Base-by-base conservation (phyloP, 352 stramenopile genomes). In the Phytophthora meadii region DNA sequence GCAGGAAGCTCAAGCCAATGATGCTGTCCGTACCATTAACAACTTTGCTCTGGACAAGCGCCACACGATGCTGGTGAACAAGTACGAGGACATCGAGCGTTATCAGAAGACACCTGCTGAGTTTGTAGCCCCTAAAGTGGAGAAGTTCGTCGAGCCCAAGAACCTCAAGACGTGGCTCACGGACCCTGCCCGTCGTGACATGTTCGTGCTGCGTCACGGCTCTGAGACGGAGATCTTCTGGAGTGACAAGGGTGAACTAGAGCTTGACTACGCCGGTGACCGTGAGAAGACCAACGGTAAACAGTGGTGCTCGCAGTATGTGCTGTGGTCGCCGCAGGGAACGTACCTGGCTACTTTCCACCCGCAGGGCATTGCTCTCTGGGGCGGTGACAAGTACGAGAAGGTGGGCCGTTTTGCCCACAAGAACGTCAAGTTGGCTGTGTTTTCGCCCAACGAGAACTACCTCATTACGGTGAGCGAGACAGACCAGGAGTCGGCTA, bases 341-440 rank as follows among this genome's bases (percentile, higher is more conserved):
- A 97, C 85, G 55, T 99, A 99, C 77, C 82, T 99, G 45, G 93
- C 95, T 19, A 99, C 98, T n/a, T 98, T 99, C 57, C 97, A 99
- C 66, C 84, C 84, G 19, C 97, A 97, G 61, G 98, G 98, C 52
- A 95, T 99, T 41, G 98, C 98, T 53, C 80, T 99, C 28, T 99
- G 98, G 98, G 97, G 94, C 32, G 97, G 97, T 37, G 83, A 95
- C 54, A 93, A 96, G 54, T 99, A 99, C 76, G 91, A 99, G 64
- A 99, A 99, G 76, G 75, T 98, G n/a, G 94, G 83, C n/a, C 88
- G 97, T 17, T 99, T 99, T 68, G 87, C 95, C 32, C 96, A 98
- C 76, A 88, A 90, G 27, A 97, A 97, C 59, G 97, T 99, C 60
- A 97, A 98, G 76, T 83, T 97, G 30, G 84, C 98, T 5, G 74